A percentile compares a stretch with the other conserved stretches of the same genome.
These are phyloP conservation scores for Auricularia sp. DNA, from an alignment of 768 basidiomycete genomes.

Conservation along the genomic window DNA sequence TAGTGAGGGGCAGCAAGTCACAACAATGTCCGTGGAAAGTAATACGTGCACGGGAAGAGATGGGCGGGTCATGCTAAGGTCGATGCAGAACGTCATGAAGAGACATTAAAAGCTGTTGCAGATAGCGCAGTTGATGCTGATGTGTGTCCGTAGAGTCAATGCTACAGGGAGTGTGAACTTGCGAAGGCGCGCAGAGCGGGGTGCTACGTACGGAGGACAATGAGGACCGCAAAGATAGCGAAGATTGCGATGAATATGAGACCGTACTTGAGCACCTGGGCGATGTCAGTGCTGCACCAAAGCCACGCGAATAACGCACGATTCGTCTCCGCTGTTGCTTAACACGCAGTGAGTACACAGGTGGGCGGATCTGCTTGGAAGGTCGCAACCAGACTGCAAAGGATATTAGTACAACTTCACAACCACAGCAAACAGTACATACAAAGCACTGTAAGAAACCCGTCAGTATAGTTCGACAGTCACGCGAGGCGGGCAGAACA, in stretches of 20 bases:
- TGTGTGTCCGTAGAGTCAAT: constrained; percentile 71
- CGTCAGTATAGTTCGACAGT: background rate
- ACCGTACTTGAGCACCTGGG: constrained; percentile 73
- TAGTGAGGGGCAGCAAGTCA: background rate
- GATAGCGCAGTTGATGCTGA: constrained; percentile 70
- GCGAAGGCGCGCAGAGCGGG: constrained; percentile 6
- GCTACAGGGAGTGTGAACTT: constrained; percentile 11
- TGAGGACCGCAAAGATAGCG: constrained; percentile 67
- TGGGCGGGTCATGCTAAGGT: background rate
- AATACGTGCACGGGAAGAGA: background rate
- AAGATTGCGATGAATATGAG: constrained; percentile 72
- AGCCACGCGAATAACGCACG: constrained; percentile 34
- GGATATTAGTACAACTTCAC: constrained; percentile 7
- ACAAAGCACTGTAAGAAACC: constrained; percentile 51
- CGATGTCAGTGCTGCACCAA: background rate
- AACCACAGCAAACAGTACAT: constrained; percentile 24
- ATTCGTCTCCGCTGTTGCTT: constrained; percentile 89
- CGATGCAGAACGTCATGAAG: background rate
- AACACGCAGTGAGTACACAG: constrained; percentile 90
- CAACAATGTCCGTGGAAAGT: background rate
- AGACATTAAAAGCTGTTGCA: constrained; percentile 69
- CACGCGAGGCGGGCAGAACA: background rate
- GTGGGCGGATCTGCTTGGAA: constrained; percentile 87
- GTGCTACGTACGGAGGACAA: constrained; percentile 62
- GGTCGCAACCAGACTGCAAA: constrained; percentile 84